Evolutionary conservation across 2,329 filamentous ascomycete genomes (phyloP).

Genomic region (Hirsutella minnesotensis): DNA sequence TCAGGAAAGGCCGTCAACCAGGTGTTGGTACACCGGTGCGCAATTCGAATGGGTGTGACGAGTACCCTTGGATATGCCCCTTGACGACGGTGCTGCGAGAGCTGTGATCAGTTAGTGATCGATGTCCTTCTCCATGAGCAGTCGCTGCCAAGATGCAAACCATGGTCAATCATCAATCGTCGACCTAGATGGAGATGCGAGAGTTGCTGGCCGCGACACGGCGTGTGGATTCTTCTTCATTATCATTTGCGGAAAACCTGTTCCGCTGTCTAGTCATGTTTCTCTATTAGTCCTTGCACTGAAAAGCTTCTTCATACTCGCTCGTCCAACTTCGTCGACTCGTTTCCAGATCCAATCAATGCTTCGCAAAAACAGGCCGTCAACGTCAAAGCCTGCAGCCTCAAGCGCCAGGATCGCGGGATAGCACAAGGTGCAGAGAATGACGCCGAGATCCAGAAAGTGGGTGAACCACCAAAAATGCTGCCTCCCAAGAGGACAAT

Average conservation of each 20-base stretch:
- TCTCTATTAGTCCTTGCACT: constrained; percentile 10
- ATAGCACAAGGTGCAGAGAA: constrained; percentile 19
- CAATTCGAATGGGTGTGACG: no score
- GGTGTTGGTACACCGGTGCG: no score
- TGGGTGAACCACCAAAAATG: constrained; percentile 93
- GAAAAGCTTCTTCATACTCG: constrained; percentile 1
- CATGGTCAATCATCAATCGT: no score
- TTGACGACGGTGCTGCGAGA: no score
- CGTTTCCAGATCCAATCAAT: constrained; percentile 8
- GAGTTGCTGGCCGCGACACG: no score
- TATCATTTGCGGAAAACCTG: constrained; percentile 1
- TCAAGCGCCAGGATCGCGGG: constrained; percentile 13
- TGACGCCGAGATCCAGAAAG: constrained; percentile 48
- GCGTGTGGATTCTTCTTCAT: background rate
- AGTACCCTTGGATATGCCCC: no score
- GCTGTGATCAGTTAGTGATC: no score
- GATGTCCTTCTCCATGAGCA: no score
- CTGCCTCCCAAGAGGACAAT: constrained; percentile 71
- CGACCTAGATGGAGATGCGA: no score
- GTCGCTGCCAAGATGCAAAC: no score
- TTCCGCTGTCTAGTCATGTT: constrained; percentile 10
- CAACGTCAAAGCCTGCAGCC: constrained; percentile 22
- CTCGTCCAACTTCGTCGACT: constrained; percentile 3
- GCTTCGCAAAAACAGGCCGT: constrained; percentile 12
- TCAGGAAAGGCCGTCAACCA: no score